These are phyloP conservation scores for Alliaria petiolata DNA, from an alignment of 345 rosid genomes.

Conservation along the genomic window DNA sequence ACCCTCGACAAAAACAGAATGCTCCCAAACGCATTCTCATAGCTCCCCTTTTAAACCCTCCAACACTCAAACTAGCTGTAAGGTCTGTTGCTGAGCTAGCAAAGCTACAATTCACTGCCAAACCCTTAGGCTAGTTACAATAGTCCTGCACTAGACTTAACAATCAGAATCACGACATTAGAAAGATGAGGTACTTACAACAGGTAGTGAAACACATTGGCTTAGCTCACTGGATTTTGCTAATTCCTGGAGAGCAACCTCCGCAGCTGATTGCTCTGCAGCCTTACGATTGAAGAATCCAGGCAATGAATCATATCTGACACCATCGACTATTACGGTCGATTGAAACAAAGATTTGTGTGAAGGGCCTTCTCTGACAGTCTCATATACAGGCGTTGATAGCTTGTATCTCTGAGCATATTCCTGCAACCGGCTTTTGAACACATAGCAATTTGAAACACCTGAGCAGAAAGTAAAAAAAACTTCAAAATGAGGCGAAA, in stretches of 20 bases:
- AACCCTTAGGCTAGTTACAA: background rate
- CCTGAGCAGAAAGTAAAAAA: slow-evolving; percentile 37
- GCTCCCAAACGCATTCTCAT: background rate
- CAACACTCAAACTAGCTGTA: background rate
- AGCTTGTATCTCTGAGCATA: slow-evolving; percentile 72
- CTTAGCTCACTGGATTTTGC: slow-evolving; percentile 55
- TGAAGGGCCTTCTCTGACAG: slow-evolving; percentile 83
- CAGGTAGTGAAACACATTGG: slow-evolving; percentile 57
- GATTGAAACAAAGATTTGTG: slow-evolving; percentile 78
- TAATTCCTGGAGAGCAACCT: slow-evolving; percentile 73
- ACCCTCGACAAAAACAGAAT: background rate
- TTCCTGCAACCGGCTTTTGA: slow-evolving; percentile 83
- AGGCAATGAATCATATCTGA: slow-evolving; percentile 68
- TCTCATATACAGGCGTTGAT: slow-evolving; percentile 76
- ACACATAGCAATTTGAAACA: slow-evolving; percentile 77
- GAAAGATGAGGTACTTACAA: slow-evolving; percentile 54
- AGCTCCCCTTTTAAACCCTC: background rate
- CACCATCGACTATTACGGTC: slow-evolving; percentile 56
- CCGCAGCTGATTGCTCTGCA: slow-evolving; percentile 97
- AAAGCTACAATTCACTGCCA: background rate
- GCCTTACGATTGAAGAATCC: slow-evolving; percentile 93
- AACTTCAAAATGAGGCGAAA: background rate
- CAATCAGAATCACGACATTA: background rate
- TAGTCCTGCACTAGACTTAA: background rate
- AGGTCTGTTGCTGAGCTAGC: background rate